phyloP scores from a whole-genome alignment of 306 rosid genomes.

The Prunus davidiana region DNA sequence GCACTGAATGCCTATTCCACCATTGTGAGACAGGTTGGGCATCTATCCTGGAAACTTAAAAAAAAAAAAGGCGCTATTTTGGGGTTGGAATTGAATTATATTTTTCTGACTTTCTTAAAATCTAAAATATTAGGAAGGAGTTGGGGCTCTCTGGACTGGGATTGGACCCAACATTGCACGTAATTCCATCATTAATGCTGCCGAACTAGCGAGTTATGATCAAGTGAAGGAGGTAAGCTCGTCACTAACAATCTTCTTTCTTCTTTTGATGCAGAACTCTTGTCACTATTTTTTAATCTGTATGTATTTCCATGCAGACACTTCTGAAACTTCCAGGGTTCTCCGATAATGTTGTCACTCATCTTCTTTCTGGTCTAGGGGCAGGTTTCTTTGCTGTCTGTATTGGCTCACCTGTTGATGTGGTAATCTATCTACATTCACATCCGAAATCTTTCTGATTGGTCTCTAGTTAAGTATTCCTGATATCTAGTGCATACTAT shows the following conservation, averaged over 20 bases:
- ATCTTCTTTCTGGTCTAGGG: conserved; percentile 89
- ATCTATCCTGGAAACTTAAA: conserved; percentile 14
- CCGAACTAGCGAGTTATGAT: conserved; percentile 96
- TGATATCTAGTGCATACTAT: background rate
- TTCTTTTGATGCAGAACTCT: conserved; percentile 17
- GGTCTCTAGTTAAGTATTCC: conserved; percentile 3
- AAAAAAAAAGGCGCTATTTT: background rate
- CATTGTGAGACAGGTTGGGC: conserved; percentile 71
- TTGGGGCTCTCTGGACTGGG: conserved; percentile 94
- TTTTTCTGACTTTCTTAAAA: conserved; percentile 11
- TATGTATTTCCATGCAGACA: conserved; percentile 51
- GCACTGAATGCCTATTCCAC: conserved; percentile 94
- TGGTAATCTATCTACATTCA: conserved; percentile 54
- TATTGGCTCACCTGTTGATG: conserved; percentile 96
- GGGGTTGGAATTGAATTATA: background rate
- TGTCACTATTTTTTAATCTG: background rate
- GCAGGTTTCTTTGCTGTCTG: conserved; percentile 97
- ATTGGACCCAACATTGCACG: conserved; percentile 91
- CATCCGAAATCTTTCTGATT: background rate
- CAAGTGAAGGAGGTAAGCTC: conserved; percentile 81
- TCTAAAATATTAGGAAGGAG: conserved; percentile 61
- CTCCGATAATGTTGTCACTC: conserved; percentile 80
- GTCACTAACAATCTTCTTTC: background rate
- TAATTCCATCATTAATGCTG: conserved; percentile 95
- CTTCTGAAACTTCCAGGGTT: conserved; percentile 96